These are phyloP conservation scores for Gnomoniopsis smithogilvyi DNA, from an alignment of 2,329 filamentous ascomycete genomes.

Conservation along the genomic window DNA sequence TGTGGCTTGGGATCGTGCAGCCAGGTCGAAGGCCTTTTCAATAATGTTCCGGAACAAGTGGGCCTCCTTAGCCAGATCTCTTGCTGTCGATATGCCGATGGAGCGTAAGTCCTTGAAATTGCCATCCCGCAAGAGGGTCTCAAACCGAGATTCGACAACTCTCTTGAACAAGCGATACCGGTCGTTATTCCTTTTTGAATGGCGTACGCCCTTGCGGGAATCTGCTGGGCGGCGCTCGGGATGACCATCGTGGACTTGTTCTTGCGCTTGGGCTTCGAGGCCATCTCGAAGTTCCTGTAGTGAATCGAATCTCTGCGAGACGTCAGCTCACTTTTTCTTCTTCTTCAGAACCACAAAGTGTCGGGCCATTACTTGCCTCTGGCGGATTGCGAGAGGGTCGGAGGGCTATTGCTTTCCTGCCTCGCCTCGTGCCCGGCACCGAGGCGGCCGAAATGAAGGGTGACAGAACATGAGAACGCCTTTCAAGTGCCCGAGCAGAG, in stretches of 20 bases:
- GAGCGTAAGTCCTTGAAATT: slow-evolving; percentile 27
- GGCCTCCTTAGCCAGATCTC: slow-evolving; percentile 43
- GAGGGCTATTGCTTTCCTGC: slow-evolving; percentile 24
- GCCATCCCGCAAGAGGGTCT: slow-evolving; percentile 30
- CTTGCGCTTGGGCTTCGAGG: slow-evolving; percentile 9
- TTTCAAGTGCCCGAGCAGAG: slow-evolving; percentile 16
- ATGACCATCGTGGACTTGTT: not conserved
- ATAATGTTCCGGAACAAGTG: slow-evolving; percentile 43
- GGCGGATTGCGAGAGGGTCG: not conserved
- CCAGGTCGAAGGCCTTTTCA: slow-evolving; percentile 42
- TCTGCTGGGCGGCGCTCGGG: not conserved
- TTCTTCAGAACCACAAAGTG: too few relatives aligned
- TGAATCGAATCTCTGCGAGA: not conserved
- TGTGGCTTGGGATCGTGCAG: slow-evolving; percentile 33
- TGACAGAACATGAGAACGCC: slow-evolving; percentile 7
- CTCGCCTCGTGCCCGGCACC: slow-evolving; percentile 7
- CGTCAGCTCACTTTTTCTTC: too few relatives aligned
- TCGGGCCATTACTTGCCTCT: not conserved
- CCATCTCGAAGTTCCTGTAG: slow-evolving; percentile 12
- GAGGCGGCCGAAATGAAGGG: slow-evolving; percentile 1
- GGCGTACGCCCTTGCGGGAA: too few relatives aligned
- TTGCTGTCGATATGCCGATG: slow-evolving; percentile 34
- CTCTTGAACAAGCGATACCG: slow-evolving; percentile 22
- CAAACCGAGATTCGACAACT: slow-evolving; percentile 31
- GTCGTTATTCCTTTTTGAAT: not conserved